Percentiles rank a stretch among this genome's conserved stretches.
phyloP scores from a whole-genome alignment of 2,329 filamentous ascomycete species.

The Lachnum nothofagi region DNA sequence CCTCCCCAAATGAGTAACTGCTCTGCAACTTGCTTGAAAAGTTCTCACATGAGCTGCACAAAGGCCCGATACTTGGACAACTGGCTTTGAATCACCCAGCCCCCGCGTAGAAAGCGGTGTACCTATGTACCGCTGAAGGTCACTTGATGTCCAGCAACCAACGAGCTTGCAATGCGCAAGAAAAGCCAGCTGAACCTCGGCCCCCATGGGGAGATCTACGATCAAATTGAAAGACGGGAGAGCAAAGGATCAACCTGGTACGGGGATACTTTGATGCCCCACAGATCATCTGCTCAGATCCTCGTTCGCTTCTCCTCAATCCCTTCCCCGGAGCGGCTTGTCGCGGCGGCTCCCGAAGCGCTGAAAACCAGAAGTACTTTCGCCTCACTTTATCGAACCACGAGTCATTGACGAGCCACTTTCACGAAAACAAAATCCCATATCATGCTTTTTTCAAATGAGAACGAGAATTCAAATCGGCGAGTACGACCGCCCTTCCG shows the following conservation, averaged over 20 bases:
- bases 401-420: not conserved
- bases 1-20: too few relatives aligned
- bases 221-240: too few relatives aligned
- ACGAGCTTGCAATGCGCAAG: not conserved
- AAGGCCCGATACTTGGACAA: not conserved
- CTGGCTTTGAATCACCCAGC: not conserved
- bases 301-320: not conserved
- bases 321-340: too few relatives aligned
- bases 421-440: not conserved
- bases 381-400: not conserved
- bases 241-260: too few relatives aligned
- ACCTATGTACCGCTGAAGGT: not conserved
- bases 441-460: not conserved
- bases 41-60: too few relatives aligned
- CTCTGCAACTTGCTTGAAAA: too few relatives aligned
- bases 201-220: not conserved
- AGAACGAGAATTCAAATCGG: not conserved
- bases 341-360: not conserved
- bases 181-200: not conserved
- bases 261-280: too few relatives aligned
- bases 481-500: not conserved
- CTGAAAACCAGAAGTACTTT: not conserved
- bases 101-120: not conserved
- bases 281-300: conserved; percentile 1
- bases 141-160: not conserved